A percentile compares a stretch with the other conserved stretches of the same genome.
These are phyloP conservation scores for Geotrichum klebahnii DNA, from an alignment of 1,139 yeast species.

Conservation along the genomic window DNA sequence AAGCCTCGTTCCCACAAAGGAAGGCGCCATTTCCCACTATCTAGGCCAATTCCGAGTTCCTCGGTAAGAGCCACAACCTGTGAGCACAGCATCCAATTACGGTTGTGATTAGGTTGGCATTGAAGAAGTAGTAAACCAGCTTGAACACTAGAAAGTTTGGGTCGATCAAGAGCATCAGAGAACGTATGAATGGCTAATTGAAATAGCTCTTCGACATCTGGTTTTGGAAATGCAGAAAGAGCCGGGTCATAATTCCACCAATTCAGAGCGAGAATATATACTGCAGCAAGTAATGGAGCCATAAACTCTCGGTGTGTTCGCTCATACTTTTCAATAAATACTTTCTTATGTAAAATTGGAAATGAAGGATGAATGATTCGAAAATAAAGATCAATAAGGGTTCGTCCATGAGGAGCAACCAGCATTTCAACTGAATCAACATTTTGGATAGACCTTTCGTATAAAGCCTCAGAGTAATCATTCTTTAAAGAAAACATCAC, in stretches of 20 bases:
- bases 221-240: slow-evolving; percentile 33
- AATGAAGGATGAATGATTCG: slow-evolving; percentile 44
- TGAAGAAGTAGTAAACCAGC: slow-evolving; percentile 44
- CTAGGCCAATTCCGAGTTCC: slow-evolving; percentile 78
- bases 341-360: slow-evolving; percentile 44
- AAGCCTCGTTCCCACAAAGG: slow-evolving; percentile 92
- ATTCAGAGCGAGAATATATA: slow-evolving; percentile 44
- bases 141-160: slow-evolving; percentile 46
- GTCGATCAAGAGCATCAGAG: slow-evolving; percentile 41
- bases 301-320: slow-evolving; percentile 47
- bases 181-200: slow-evolving; percentile 40
- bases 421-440: slow-evolving; percentile 42
- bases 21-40: slow-evolving; percentile 80
- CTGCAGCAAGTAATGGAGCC: slow-evolving; percentile 46
- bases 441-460: slow-evolving; percentile 31
- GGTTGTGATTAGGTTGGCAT: slow-evolving; percentile 46
- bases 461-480: slow-evolving; percentile 32
- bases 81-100: slow-evolving; percentile 82
- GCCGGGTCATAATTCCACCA: slow-evolving; percentile 44
- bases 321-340: slow-evolving; percentile 45
- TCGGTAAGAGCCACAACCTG: slow-evolving; percentile 83
- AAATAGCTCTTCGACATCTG: slow-evolving; percentile 40
- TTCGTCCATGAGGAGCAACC: slow-evolving; percentile 44
- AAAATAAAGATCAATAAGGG: slow-evolving; percentile 43
- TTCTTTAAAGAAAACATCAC: slow-evolving; percentile 38